A percentile compares a stretch with the other conserved stretches of the same genome.
These are phyloP conservation scores for Lagerstroemia speciosa DNA, from an alignment of 345 rosid genomes.

Conservation along the genomic window DNA sequence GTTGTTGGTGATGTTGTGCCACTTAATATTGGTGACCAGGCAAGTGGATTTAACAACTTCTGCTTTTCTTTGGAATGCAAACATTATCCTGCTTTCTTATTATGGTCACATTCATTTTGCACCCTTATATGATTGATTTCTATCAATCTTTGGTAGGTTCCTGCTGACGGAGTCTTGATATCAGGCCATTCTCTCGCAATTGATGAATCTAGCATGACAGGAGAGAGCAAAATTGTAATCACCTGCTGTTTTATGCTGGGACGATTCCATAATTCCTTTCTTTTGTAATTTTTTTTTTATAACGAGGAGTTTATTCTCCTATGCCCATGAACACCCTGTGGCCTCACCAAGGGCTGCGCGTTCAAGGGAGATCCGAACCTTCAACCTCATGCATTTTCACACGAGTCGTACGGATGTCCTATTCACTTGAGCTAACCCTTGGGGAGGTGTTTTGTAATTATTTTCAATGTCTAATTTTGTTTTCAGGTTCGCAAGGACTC, in stretches of 20 bases:
- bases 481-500: conserved; percentile 78
- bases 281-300: no score
- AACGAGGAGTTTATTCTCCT: no score
- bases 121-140: background rate
- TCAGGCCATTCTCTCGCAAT: conserved; percentile 76
- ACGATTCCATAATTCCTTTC: background rate
- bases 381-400: no score
- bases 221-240: conserved; percentile 90
- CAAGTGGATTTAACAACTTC: conserved; percentile 16
- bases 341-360: no score
- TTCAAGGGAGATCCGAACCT: no score
- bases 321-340: no score
- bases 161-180: conserved; percentile 88
- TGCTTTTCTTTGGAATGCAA: background rate
- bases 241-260: conserved; percentile 1
- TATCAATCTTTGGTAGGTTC: conserved; percentile 42
- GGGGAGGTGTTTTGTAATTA: conserved; percentile 9
- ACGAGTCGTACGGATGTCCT: no score
- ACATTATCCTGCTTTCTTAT: background rate
- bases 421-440: no score
- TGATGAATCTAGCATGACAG: conserved; percentile 99
- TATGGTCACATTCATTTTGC: background rate
- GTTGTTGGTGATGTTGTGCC: conserved; percentile 94
- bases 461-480: conserved; percentile 4
- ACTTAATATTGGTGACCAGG: conserved; percentile 98